Evolutionary conservation across 1,284 basidiomycete genomes (phyloP).

Genomic region (Schizopora paradoxa): DNA sequence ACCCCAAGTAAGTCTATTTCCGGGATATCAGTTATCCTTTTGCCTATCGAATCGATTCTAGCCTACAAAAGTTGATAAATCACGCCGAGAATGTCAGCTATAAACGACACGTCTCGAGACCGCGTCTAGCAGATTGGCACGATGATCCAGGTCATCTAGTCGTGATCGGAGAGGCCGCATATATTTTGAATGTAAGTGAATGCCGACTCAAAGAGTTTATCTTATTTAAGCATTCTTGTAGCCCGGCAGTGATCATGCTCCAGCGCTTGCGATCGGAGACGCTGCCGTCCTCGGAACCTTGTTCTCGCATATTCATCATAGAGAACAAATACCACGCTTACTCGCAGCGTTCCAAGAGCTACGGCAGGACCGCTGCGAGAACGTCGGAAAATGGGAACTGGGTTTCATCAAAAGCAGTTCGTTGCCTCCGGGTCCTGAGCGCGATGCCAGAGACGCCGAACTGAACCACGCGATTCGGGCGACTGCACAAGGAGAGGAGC

Average conservation of each 20-base stretch:
- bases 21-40: not conserved
- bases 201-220: slow-evolving; percentile 5
- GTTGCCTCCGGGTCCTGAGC: slow-evolving; percentile 33
- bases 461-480: slow-evolving; percentile 36
- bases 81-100: not conserved
- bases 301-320: slow-evolving; percentile 44
- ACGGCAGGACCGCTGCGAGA: slow-evolving; percentile 33
- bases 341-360: slow-evolving; percentile 49
- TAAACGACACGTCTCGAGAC: not conserved
- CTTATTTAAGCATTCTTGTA: not conserved
- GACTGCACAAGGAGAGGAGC: slow-evolving; percentile 4
- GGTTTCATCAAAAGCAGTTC: slow-evolving; percentile 35
- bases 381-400: slow-evolving; percentile 34
- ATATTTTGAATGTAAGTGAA: slow-evolving; percentile 33
- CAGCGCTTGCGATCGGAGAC: slow-evolving; percentile 41
- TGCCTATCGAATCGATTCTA: not conserved
- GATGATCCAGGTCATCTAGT: slow-evolving; percentile 38
- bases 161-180: slow-evolving; percentile 44
- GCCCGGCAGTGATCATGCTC: slow-evolving; percentile 7
- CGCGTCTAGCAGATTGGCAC: slow-evolving; percentile 41
- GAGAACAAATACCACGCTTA: slow-evolving; percentile 45
- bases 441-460: slow-evolving; percentile 38
- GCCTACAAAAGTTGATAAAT: slow-evolving; percentile 4
- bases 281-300: slow-evolving; percentile 50
- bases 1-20: slow-evolving; percentile 1